Evolutionary conservation across 208 protist species (phyloP).

Genomic region (Leishmania mexicana): DNA sequence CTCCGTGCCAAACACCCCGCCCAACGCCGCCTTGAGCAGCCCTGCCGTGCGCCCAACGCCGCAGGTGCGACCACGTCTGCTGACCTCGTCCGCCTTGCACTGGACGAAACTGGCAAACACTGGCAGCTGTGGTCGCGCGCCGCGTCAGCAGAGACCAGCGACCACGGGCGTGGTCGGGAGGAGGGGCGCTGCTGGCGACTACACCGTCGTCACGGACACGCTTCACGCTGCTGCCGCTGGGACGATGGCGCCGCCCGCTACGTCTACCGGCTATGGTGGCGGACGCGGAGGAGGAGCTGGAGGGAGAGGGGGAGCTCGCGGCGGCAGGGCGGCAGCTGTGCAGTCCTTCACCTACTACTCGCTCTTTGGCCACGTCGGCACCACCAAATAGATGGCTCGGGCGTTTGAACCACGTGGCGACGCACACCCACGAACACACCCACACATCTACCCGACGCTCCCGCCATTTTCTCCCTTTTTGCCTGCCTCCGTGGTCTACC

Average conservation of each 20-base stretch:
- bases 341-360: conserved; percentile 15
- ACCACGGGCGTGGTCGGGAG: not conserved
- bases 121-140: conserved; percentile 12
- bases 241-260: not conserved
- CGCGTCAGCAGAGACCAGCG: not conserved
- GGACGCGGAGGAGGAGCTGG: no score
- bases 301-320: not conserved
- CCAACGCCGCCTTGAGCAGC: not conserved
- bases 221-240: not conserved
- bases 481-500: not conserved
- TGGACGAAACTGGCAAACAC: conserved; percentile 19
- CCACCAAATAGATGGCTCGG: conserved; percentile 14
- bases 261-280: not conserved
- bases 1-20: not conserved
- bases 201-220: no score
- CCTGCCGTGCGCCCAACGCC: not conserved
- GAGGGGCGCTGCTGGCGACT: not conserved
- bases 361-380: conserved; percentile 3
- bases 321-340: not conserved
- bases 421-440: not conserved
- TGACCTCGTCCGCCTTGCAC: conserved; percentile 8
- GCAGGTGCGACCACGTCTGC: not conserved
- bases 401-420: not conserved
- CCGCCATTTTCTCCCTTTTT: not conserved
- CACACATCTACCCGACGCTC: not conserved